Evolutionary conservation across 2,329 filamentous ascomycete species (phyloP), one percentile per base, ranked within the genome.

Genomic region (Sclerotiophoma versabilis): DNA sequence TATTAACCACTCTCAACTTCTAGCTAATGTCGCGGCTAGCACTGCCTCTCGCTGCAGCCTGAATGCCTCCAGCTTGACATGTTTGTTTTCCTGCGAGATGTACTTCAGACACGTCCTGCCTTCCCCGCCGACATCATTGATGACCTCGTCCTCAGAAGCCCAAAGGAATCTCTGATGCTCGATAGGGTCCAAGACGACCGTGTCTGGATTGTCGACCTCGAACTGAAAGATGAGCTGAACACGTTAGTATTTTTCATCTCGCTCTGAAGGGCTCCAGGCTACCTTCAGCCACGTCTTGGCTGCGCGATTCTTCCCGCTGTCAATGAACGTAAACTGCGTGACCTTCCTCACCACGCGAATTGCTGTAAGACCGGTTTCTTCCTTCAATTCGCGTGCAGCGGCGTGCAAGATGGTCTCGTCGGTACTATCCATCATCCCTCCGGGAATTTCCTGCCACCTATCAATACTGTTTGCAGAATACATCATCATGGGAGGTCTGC

Each of bases 361-460:
- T 2, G 81, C 77, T 36, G 70, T 70, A 19, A 84, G 66, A 0
- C 81, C 82, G 0, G 79, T 79, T 61, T 84, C 82, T 63, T 85
- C 82, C 34, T 76, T 75, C 10, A 83, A 67, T 58, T 84, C 82
- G 7, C 82, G 76, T 9, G 74, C 81, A 2, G 79, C 77, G 1
- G 77, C 77, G 44, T 81, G 77, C 0, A 84, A 65, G 27, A 85
- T 71, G 0, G 77, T 81, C 12, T 71, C 63, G 53, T 84, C 82
- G 0, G 67, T 68, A 10, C 70, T 62, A 30, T 84, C 82, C 23
- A 75, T 73, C 11, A 76, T 77, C 2, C 83, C 83, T 6, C 82
- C 81, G 3, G 83, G 81, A 1, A 80, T 73, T 59, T 85, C 83
- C 81, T 81, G 26, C 10, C 29, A 34, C 4, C 10, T 37, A 30